Base-by-base conservation (phyloP, 768 basidiomycete genomes). In the Candolleomyces eurysporus region DNA sequence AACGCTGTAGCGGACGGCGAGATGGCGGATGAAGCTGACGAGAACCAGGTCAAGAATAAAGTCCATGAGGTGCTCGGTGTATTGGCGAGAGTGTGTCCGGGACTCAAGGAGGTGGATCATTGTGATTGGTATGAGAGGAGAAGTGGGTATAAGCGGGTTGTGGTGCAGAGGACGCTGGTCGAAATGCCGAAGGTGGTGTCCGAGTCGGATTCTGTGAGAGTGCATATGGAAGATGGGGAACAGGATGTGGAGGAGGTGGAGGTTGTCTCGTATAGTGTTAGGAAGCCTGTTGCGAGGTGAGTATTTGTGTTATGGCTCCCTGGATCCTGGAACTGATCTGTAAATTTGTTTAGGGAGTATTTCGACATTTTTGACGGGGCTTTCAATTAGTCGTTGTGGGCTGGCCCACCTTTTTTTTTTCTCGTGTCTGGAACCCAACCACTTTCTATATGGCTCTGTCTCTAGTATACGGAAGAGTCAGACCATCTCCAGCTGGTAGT, bases 61-160 rank as follows among this genome's bases (percentile, higher is more conserved):
- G 79, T 84, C 78, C 80, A 82, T 52, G 63, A 66, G 7, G 74
- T 75, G 8, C 79, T 83, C 40, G 67, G 73, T 64, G 67, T 73
- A 51, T 69, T 83, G 6, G 74, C 79, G 2, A 68, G 73, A 49
- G 60, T 71, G 3, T 79, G 79, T 59, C 79, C 80, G 32, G 71
- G 75, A 39, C 70, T 84, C 42, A 69, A 72, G 43, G 74, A 78
- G 62, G 65, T 83, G 8, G 81, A 82, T 59, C 77, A 82, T 63
- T 72, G 71, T 21, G 68, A 73, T 36, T 71, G 69, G 39, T 68
- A 78, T 57, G 65, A 70, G 19, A 75, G 76, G 21, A 63, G 74
- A 45, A 66, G 70, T 10, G 74, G 70, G 4, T 70, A 58, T 53
- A 78, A 75, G 57, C 66, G 76, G 48, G 78, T 83, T 51, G 68